These are phyloP conservation scores for Hydnomerulius pinastri DNA, from an alignment of 768 basidiomycete species.

Conservation along the genomic window DNA sequence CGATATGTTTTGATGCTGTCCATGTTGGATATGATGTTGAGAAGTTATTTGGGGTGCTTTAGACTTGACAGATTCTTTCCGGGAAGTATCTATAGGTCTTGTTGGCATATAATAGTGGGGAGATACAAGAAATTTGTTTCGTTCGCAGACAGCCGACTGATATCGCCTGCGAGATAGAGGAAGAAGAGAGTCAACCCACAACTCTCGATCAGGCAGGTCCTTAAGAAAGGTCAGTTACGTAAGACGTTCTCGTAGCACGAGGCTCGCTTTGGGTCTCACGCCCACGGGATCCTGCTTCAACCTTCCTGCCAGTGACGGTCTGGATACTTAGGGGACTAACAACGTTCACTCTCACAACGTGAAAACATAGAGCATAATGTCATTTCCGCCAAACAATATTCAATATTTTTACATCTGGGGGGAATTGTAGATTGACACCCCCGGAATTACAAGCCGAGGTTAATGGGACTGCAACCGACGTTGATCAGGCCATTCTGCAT, in stretches of 20 bases:
- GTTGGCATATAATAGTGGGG: slow-evolving; percentile 64
- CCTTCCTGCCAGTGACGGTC: too few relatives aligned
- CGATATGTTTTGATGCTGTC: slow-evolving; percentile 38
- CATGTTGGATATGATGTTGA: slow-evolving; percentile 46
- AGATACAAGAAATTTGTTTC: slow-evolving; percentile 7
- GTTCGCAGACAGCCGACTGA: slow-evolving; percentile 25
- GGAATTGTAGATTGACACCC: too few relatives aligned
- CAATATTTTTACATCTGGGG: too few relatives aligned
- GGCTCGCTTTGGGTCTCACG: too few relatives aligned
- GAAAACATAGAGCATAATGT: too few relatives aligned
- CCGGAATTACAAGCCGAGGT: background rate
- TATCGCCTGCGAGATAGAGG: slow-evolving; percentile 21
- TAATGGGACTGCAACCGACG: slow-evolving; percentile 5
- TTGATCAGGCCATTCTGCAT: slow-evolving; percentile 4
- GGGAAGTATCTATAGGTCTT: slow-evolving; percentile 46
- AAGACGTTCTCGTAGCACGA: background rate
- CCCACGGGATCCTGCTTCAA: too few relatives aligned
- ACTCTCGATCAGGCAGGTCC: background rate
- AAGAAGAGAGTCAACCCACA: slow-evolving; percentile 1
- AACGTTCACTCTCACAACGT: too few relatives aligned
- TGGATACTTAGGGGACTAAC: too few relatives aligned
- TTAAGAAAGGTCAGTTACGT: background rate
- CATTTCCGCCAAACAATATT: too few relatives aligned
- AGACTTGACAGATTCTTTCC: slow-evolving; percentile 38
- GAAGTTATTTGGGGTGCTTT: slow-evolving; percentile 25